These are phyloP conservation scores for Rhodotorula sp. DNA, from an alignment of 1,284 basidiomycete species.

Conservation along the genomic window DNA sequence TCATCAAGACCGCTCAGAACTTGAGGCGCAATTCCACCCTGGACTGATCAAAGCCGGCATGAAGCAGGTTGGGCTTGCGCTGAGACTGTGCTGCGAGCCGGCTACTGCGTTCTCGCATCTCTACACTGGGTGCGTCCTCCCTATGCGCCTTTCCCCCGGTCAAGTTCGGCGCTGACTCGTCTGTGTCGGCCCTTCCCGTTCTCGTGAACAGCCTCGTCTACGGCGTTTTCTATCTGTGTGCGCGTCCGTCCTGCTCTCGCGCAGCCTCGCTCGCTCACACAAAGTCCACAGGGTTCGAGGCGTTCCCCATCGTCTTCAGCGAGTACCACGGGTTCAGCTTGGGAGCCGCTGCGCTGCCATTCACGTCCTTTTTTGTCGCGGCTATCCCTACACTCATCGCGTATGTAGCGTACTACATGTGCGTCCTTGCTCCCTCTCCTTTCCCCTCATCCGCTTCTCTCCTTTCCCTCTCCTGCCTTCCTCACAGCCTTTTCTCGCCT, in stretches of 20 bases:
- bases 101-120: conserved; percentile 45
- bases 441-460: neutral
- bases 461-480: conserved; percentile 1
- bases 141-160: no score
- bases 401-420: neutral
- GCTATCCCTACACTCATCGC: neutral
- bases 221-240: no score
- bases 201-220: no score
- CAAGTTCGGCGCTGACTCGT: no score
- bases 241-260: no score
- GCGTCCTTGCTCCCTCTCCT: conserved; percentile 1
- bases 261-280: no score
- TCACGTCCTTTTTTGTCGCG: neutral
- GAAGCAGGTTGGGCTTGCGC: conserved; percentile 15
- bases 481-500: no score
- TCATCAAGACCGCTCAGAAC: conserved; percentile 16
- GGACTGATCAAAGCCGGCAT: conserved; percentile 38
- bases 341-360: neutral
- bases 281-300: neutral
- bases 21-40: conserved; percentile 8
- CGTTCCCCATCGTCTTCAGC: conserved; percentile 39
- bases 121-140: conserved; percentile 25
- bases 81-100: neutral
- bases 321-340: conserved; percentile 20
- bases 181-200: no score